Base-by-base conservation (phyloP, 257 asterid species). In the Cordia subcordata region DNA sequence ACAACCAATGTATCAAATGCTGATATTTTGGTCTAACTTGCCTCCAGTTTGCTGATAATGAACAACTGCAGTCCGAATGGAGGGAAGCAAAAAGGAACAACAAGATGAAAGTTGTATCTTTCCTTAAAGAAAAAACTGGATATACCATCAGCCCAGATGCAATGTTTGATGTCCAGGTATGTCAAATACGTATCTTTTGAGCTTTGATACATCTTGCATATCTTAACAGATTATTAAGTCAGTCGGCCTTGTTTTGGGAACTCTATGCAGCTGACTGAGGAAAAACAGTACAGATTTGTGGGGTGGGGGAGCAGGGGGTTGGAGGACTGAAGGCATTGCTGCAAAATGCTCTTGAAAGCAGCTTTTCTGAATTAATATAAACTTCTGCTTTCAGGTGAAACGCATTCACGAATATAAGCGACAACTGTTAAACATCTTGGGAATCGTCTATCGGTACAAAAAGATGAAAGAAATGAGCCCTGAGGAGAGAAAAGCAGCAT, bases 81-180 rank as follows among this genome's bases (percentile, higher is more conserved):
- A 81, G 81, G 79, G 81, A 72, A 56, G 94, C 87, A 44, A 87
- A 85, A 77, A 77, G 81, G 63, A 75, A 67, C 68, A 87, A 85
- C 72, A 87, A 87, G 78, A 50, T 57, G 55, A 85, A 81, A 78
- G 86, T 74, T 70, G 94, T 79, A 19, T 69, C 84, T 45, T 79
- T 80, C 54, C 73, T 87, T 72, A 84, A 82, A 72, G 87, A 87
- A 63, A 87, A 67, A 72, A 87, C 96, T 50, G 96, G 96, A 53
- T 87, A 87, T 77, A 66, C 77, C 42, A 79, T 87, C 61, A 85
- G 67, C 77, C 88, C 94, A 32, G 90, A 87, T 72, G 86, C 94
- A 70, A 79, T 87, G 94, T 87, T 87, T 64, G 96, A 87, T 75
- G 72, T 87, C 72, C 96, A 87, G 88, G 96, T 87, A 66, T 62